Conservation (phyloP, 2,329 filamentous ascomycete genomes). For the Alternaria sp. region DNA sequence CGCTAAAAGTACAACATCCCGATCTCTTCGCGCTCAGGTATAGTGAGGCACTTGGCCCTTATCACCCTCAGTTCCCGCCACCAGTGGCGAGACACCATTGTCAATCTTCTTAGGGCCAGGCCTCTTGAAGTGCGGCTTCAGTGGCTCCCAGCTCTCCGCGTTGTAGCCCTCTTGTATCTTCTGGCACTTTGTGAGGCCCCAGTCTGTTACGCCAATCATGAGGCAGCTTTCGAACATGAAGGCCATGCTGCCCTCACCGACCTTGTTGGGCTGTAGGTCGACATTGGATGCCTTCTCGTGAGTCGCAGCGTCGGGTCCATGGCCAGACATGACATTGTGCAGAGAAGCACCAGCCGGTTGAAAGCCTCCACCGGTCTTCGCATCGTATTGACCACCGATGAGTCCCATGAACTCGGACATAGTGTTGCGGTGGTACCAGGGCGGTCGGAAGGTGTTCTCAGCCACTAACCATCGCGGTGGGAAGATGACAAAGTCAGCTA, state of each 20-base stretch:
- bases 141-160: constrained; percentile 76
- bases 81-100: constrained; percentile 26
- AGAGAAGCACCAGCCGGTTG: constrained; percentile 67
- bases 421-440: constrained; percentile 74
- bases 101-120: constrained; percentile 35
- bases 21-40: constrained; percentile 14
- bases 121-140: constrained; percentile 55
- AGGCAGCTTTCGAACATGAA: constrained; percentile 72
- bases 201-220: constrained; percentile 75
- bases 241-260: constrained; percentile 70
- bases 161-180: constrained; percentile 78
- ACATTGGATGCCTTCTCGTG: constrained; percentile 65
- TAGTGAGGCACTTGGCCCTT: constrained; percentile 36
- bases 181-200: constrained; percentile 72
- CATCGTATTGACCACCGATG: constrained; percentile 68
- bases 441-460: constrained; percentile 73
- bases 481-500: constrained; percentile 76
- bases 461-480: constrained; percentile 74
- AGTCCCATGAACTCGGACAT: constrained; percentile 75
- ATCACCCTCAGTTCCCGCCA: constrained; percentile 25
- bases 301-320: constrained; percentile 67
- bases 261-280: constrained; percentile 62
- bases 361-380: constrained; percentile 64
- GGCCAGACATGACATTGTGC: constrained; percentile 78
- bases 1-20: constrained; percentile 12